These are phyloP conservation scores for Magnolia changhungtana DNA, from an alignment of 164 flowering plant species.

Conservation along the genomic window DNA sequence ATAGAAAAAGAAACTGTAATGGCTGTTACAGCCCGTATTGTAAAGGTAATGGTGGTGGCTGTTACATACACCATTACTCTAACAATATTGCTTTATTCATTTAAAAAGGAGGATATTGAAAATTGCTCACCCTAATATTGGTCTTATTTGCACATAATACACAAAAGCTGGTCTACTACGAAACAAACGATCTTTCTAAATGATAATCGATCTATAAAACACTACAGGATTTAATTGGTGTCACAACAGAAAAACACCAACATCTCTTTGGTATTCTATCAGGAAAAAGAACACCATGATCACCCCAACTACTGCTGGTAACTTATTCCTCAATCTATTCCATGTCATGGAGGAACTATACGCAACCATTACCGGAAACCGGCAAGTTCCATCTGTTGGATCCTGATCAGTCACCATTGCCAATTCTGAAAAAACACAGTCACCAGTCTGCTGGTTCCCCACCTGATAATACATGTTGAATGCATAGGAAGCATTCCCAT, in stretches of 20 bases:
- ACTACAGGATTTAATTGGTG: not conserved
- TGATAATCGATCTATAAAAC: no score
- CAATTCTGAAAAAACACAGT: constrained; percentile 60
- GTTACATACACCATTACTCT: no score
- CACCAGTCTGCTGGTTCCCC: constrained; percentile 39
- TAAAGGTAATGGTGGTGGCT: no score
- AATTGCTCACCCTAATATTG: not conserved
- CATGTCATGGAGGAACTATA: constrained; percentile 15
- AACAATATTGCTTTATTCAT: no score
- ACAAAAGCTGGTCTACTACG: not conserved
- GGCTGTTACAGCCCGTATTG: no score
- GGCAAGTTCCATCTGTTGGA: constrained; percentile 48
- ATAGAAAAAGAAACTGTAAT: no score
- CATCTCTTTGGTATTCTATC: not conserved
- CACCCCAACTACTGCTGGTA: not conserved
- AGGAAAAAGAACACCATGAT: not conserved
- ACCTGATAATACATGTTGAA: constrained; percentile 81
- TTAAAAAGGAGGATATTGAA: no score
- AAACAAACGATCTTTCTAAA: not conserved
- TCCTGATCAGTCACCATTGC: constrained; percentile 48
- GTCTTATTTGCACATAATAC: not conserved
- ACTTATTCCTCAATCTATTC: not conserved
- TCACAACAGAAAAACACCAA: not conserved
- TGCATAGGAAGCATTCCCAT: constrained; percentile 76
- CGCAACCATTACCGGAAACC: constrained; percentile 66